Percentiles rank a stretch among this genome's conserved stretches.
These are phyloP conservation scores for Claviceps humidiphila DNA, from an alignment of 2,329 filamentous ascomycete genomes.

Conservation along the genomic window DNA sequence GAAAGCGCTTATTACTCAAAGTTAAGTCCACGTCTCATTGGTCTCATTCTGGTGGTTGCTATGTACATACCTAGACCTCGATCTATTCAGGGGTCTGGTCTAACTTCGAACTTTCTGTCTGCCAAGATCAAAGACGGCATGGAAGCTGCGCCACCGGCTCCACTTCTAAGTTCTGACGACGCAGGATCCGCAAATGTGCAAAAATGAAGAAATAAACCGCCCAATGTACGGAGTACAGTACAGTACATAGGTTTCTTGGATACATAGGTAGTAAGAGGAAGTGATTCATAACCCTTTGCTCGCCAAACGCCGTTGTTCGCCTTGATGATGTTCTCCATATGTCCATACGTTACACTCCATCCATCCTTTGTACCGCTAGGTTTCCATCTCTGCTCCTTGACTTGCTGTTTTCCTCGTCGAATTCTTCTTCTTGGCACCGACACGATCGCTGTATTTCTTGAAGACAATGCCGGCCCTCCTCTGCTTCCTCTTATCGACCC, in stretches of 20 bases:
- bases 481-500: constrained; percentile 42
- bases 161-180: background rate
- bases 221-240: background rate
- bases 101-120: background rate
- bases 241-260: background rate
- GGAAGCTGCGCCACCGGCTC: constrained; percentile 1
- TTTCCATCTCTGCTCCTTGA: background rate
- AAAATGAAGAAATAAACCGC: background rate
- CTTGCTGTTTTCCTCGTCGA: constrained; percentile 4
- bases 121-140: background rate
- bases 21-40: background rate
- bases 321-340: background rate
- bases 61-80: background rate
- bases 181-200: background rate
- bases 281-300: background rate
- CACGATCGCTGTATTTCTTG: constrained; percentile 40
- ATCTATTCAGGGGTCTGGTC: background rate
- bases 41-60: background rate
- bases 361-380: background rate
- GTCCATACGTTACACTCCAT: background rate
- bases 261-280: too few species aligned
- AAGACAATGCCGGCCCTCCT: constrained; percentile 48
- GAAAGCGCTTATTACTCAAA: background rate
- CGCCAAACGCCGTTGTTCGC: background rate
- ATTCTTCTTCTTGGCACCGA: constrained; percentile 31